Conservation (phyloP, 441 rosid species). For the Corymbia citriodora region DNA sequence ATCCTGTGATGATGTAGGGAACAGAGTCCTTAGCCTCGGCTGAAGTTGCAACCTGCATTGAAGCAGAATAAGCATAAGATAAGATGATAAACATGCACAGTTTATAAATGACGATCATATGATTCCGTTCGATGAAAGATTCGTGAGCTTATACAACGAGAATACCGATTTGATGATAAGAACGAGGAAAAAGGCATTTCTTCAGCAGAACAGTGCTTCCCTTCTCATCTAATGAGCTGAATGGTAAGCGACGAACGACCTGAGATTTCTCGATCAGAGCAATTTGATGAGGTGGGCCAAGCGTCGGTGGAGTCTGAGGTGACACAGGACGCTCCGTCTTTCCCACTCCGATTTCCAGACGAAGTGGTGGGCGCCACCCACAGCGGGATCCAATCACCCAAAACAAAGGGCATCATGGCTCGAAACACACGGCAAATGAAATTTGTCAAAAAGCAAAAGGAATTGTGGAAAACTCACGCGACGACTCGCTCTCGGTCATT, state of each 20-base stretch:
- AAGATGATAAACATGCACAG: neutral
- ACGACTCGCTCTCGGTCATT: neutral
- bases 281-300: neutral
- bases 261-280: neutral
- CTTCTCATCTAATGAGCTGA: neutral
- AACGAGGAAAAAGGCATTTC: neutral
- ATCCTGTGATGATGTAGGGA: constrained; percentile 48
- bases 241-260: neutral
- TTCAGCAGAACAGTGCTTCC: neutral
- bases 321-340: neutral
- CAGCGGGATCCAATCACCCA: rapidly evolving
- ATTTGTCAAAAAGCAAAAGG: neutral
- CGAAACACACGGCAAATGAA: neutral
- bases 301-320: neutral
- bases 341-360: too few species aligned
- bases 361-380: too few species aligned
- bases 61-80: neutral
- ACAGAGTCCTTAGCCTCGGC: rapidly evolving
- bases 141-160: rapidly evolving
- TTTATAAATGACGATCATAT: neutral
- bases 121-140: rapidly evolving
- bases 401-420: rapidly evolving
- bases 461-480: too few species aligned
- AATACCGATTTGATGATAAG: neutral
- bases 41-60: neutral